Evolutionary conservation across 352 stramenopile species (phyloP).

Genomic region (Globisporangium parvum): DNA sequence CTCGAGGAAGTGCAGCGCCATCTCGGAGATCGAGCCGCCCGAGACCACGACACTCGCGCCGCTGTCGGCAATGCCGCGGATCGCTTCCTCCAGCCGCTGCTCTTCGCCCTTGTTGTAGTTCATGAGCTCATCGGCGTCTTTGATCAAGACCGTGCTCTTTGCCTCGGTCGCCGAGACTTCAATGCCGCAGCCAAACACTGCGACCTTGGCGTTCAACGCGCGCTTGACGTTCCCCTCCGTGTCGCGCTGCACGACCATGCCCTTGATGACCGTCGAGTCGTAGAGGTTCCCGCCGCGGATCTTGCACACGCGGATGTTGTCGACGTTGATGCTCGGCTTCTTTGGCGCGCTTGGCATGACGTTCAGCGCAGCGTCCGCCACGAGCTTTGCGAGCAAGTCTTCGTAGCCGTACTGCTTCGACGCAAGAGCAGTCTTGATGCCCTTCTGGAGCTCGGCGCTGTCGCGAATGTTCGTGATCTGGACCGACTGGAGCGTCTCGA

Average conservation of each 20-base stretch:
- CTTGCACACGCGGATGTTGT: constrained; percentile 98
- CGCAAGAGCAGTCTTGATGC: constrained; percentile 92
- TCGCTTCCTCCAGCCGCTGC: constrained; percentile 96
- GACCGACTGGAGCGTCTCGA: constrained; percentile 86
- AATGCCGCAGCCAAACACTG: constrained; percentile 96
- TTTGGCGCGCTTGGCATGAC: constrained; percentile 88
- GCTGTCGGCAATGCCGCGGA: constrained; percentile 94
- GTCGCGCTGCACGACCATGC: constrained; percentile 95
- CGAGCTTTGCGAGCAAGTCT: constrained; percentile 90
- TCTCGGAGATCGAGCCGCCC: constrained; percentile 96
- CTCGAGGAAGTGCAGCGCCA: constrained; percentile 99
- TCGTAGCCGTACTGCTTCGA: constrained; percentile 98
- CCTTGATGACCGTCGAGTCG: constrained; percentile 95
- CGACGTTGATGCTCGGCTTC: constrained; percentile 91
- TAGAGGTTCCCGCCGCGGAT: constrained; percentile 95
- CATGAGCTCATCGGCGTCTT: constrained; percentile 98
- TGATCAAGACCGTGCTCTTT: constrained; percentile 99
- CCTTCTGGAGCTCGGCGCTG: constrained; percentile 78
- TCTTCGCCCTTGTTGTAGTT: constrained; percentile 99
- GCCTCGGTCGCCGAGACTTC: constrained; percentile 96
- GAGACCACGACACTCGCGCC: constrained; percentile 95
- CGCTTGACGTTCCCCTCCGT: constrained; percentile 92
- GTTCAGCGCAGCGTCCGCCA: constrained; percentile 93
- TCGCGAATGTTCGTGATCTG: constrained; percentile 82
- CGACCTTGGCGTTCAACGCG: constrained; percentile 92